phyloP scores from a whole-genome alignment of 2,329 filamentous ascomycete genomes.

The Ophiostoma himal-ulmi region DNA sequence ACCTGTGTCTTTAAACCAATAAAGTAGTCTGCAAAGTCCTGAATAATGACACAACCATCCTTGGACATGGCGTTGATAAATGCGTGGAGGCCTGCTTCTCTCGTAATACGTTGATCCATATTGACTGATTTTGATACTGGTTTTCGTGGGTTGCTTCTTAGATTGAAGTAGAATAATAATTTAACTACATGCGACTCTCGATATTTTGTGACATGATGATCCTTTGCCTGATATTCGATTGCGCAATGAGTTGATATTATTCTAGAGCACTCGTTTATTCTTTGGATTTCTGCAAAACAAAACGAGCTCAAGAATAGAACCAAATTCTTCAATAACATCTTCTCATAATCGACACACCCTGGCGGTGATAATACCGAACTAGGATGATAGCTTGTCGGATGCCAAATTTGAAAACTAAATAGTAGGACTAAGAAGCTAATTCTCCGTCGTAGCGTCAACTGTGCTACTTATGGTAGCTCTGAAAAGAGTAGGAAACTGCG shows the following conservation, averaged over 20 bases:
- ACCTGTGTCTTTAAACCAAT: background rate
- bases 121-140: background rate
- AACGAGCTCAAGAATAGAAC: background rate
- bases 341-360: background rate
- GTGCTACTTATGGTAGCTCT: background rate
- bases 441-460: background rate
- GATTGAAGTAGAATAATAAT: background rate
- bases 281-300: background rate
- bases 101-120: background rate
- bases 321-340: background rate
- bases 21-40: constrained; percentile 13
- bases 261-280: background rate
- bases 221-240: background rate
- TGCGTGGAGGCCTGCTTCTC: background rate
- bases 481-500: constrained; percentile 12
- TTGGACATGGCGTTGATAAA: constrained; percentile 7
- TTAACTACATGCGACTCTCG: background rate
- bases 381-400: background rate
- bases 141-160: background rate
- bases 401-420: background rate
- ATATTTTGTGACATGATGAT: background rate
- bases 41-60: constrained; percentile 11
- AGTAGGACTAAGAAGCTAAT: background rate
- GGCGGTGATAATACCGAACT: background rate
- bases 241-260: background rate